Conservation (phyloP, 1,139 yeast species). For the Pichia sp. region DNA sequence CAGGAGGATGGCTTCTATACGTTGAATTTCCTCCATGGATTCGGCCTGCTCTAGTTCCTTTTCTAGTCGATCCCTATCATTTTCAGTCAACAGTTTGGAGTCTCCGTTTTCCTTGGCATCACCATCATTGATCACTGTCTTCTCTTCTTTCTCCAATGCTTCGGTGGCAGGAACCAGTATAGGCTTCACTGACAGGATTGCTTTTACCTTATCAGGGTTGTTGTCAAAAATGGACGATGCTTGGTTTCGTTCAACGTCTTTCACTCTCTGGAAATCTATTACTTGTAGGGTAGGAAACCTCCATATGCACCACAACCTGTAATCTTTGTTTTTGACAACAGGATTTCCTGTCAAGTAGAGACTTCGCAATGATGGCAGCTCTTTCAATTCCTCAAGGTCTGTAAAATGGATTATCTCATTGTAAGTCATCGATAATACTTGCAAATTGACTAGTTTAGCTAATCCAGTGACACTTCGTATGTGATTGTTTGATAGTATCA, state of each 20-base stretch:
- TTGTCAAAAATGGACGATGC: conserved; percentile 48
- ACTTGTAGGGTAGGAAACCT: conserved; percentile 57
- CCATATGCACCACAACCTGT: conserved; percentile 58
- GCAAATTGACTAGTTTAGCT: conserved; percentile 32
- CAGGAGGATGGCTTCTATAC: conserved; percentile 53
- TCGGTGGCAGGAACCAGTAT: neutral
- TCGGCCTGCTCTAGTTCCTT: conserved; percentile 56
- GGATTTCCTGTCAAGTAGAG: conserved; percentile 62
- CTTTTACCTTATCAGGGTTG: conserved; percentile 19
- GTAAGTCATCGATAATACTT: conserved; percentile 47
- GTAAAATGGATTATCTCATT: conserved; percentile 46
- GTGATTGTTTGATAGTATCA: conserved; percentile 58
- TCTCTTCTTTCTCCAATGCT: neutral
- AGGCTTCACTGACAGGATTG: conserved; percentile 5
- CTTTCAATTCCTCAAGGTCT: conserved; percentile 37
- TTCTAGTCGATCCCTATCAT: conserved; percentile 50
- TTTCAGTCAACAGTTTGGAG: conserved; percentile 43
- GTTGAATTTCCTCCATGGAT: conserved; percentile 68
- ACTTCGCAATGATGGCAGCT: conserved; percentile 40
- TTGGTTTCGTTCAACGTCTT: conserved; percentile 46
- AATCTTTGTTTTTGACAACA: conserved; percentile 47
- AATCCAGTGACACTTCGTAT: conserved; percentile 32
- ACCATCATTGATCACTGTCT: neutral
- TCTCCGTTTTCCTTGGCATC: neutral
- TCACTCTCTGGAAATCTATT: conserved; percentile 65